Conservation (phyloP, 2,329 filamentous ascomycete genomes). For the Aspergillus neoniger region DNA sequence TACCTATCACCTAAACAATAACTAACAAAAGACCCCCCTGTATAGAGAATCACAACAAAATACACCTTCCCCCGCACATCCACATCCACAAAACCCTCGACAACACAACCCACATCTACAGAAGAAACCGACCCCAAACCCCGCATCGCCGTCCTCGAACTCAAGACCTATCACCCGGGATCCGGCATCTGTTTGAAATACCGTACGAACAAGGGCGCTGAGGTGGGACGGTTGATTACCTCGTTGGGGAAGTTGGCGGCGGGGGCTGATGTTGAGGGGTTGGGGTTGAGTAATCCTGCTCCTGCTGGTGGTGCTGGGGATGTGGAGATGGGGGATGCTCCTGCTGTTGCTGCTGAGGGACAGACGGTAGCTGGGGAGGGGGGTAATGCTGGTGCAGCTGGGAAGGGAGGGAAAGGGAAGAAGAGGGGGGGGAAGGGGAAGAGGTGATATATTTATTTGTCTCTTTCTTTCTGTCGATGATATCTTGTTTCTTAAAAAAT, state of each 20-base stretch:
- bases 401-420: slow-evolving; percentile 38
- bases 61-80: slow-evolving; percentile 65
- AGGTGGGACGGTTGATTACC: slow-evolving; percentile 80
- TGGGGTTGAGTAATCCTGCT: slow-evolving; percentile 33
- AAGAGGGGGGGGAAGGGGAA: slow-evolving; percentile 75
- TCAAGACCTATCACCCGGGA: slow-evolving; percentile 87
- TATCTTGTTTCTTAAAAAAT: neutral
- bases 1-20: neutral
- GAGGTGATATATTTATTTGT: slow-evolving; percentile 52
- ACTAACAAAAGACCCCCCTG: slow-evolving; percentile 11
- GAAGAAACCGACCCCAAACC: slow-evolving; percentile 18
- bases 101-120: slow-evolving; percentile 35
- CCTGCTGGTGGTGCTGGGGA: slow-evolving; percentile 25
- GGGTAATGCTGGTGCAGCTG: slow-evolving; percentile 17
- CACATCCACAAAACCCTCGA: slow-evolving; percentile 22
- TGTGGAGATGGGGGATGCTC: slow-evolving; percentile 38
- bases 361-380: slow-evolving; percentile 29
- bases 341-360: slow-evolving; percentile 17
- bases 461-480: too few relatives aligned
- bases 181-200: slow-evolving; percentile 87
- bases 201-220: slow-evolving; percentile 83
- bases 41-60: slow-evolving; percentile 86
- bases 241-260: slow-evolving; percentile 75
- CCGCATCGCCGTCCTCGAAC: slow-evolving; percentile 68
- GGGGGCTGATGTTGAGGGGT: slow-evolving; percentile 63